Conservation (phyloP, 2,329 filamentous ascomycete genomes). For the Arthrobotrys pseudoclavata region DNA sequence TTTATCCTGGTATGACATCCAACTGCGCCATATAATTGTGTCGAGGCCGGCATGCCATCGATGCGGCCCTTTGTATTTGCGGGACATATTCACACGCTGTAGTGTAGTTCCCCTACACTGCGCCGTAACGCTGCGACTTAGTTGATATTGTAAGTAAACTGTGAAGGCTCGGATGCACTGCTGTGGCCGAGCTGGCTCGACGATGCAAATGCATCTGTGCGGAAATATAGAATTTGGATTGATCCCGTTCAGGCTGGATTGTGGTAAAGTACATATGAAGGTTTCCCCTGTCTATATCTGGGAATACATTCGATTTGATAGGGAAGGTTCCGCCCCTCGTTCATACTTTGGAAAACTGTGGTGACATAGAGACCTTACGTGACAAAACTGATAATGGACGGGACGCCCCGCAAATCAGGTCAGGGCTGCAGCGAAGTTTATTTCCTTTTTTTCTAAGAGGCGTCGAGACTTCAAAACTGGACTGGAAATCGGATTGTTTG, state of each 20-base stretch:
- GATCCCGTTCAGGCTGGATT: constrained; percentile 3
- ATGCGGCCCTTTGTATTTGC: constrained; percentile 6
- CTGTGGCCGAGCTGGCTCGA: neutral
- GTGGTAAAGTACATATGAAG: neutral
- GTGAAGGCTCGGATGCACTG: neutral
- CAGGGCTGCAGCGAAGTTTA: neutral
- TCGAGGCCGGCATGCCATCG: neutral
- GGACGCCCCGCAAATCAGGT: constrained; percentile 31
- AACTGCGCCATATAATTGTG: constrained; percentile 9
- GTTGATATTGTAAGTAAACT: neutral
- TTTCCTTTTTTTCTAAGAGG: constrained; percentile 6
- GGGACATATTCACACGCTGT: neutral
- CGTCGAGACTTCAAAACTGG: neutral
- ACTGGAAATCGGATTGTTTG: constrained; percentile 8
- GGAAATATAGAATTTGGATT: constrained; percentile 7
- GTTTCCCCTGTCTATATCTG: constrained; percentile 14
- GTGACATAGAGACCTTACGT: neutral
- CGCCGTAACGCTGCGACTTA: neutral
- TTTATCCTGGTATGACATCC: constrained; percentile 7
- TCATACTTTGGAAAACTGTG: neutral
- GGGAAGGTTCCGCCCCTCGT: constrained; percentile 17
- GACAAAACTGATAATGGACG: constrained; percentile 7
- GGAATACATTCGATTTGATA: constrained; percentile 1
- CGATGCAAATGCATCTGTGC: constrained; percentile 19
- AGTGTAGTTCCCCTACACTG: neutral